phyloP scores from a whole-genome alignment of 2,329 filamentous ascomycete species.

The Penicillium oxalicum region DNA sequence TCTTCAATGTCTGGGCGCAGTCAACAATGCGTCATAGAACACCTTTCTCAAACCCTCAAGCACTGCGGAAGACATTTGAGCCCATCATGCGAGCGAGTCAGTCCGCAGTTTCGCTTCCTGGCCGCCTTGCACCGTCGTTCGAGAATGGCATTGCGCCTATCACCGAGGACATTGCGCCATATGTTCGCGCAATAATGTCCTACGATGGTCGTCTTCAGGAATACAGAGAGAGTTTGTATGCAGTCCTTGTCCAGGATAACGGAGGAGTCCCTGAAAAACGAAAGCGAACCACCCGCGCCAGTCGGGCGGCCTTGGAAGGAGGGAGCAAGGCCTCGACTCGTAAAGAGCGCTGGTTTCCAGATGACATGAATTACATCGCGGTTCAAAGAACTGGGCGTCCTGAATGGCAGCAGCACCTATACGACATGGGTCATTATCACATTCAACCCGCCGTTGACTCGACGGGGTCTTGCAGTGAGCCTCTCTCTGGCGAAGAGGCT shows the following conservation, averaged over 20 bases:
- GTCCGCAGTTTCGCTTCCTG: constrained; percentile 27
- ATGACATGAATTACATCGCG: constrained; percentile 52
- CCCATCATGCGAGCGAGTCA: constrained; percentile 43
- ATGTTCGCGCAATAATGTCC: constrained; percentile 75
- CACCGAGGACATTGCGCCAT: constrained; percentile 75
- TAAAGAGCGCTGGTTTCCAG: constrained; percentile 66
- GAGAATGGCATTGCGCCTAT: constrained; percentile 65
- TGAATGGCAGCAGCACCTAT: constrained; percentile 37
- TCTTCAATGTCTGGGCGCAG: constrained; percentile 23
- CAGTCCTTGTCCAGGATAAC: constrained; percentile 52
- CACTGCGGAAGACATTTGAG: constrained; percentile 48
- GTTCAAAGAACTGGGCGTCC: constrained; percentile 60
- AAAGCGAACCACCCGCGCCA: constrained; percentile 65
- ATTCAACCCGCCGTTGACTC: constrained; percentile 17
- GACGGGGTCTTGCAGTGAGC: constrained; percentile 13
- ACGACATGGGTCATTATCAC: constrained; percentile 28
- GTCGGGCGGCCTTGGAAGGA: constrained; percentile 71
- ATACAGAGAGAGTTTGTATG: constrained; percentile 58
- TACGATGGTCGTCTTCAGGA: constrained; percentile 67
- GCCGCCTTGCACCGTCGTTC: constrained; percentile 59
- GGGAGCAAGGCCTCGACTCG: constrained; percentile 61
- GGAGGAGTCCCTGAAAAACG: constrained; percentile 44
- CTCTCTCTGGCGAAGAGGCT: constrained; percentile 1
- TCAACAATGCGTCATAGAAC: constrained; percentile 9
- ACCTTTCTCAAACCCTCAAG: constrained; percentile 26